phyloP scores from a whole-genome alignment of 371 early-diverging fungal species.

The Lichtheimia corymbifera region DNA sequence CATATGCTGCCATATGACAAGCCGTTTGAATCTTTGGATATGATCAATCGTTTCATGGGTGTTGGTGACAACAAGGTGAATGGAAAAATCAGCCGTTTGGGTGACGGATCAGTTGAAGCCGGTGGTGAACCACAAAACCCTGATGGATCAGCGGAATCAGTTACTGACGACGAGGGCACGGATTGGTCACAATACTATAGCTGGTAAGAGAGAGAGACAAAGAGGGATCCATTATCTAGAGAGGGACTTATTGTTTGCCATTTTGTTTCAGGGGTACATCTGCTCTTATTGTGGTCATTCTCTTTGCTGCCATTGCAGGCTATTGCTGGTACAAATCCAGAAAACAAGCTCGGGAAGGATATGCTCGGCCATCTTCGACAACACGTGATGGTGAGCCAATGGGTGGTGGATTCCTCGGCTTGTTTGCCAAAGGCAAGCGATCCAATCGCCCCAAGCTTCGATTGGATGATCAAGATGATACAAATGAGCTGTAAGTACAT shows the following conservation, averaged over 20 bases:
- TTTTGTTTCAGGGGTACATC: constrained; percentile 28
- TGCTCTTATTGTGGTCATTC: constrained; percentile 27
- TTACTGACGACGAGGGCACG: constrained; percentile 3
- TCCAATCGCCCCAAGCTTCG: constrained; percentile 28
- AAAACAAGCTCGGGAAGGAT: constrained; percentile 6
- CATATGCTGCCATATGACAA: constrained; percentile 86
- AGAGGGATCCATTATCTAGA: not conserved
- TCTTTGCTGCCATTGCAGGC: constrained; percentile 24
- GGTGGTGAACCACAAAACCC: constrained; percentile 4
- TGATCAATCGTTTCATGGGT: constrained; percentile 78
- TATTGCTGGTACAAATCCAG: constrained; percentile 36
- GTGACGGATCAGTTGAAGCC: constrained; percentile 11
- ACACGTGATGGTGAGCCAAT: constrained; percentile 5
- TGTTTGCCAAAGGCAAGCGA: constrained; percentile 8
- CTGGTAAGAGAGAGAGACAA: constrained; percentile 12
- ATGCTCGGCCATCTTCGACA: constrained; percentile 8
- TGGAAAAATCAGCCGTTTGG: constrained; percentile 35
- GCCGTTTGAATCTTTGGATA: constrained; percentile 65
- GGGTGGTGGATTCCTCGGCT: constrained; percentile 11
- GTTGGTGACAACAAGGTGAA: constrained; percentile 41
- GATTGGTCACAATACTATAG: constrained; percentile 26
- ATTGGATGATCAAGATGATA: constrained; percentile 43
- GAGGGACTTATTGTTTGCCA: not conserved
- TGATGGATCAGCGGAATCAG: not conserved
- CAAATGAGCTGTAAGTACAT: constrained; percentile 46